Evolutionary conservation across 2,329 filamentous ascomycete genomes (phyloP).

Genomic region (Ophiobolus disseminans): DNA sequence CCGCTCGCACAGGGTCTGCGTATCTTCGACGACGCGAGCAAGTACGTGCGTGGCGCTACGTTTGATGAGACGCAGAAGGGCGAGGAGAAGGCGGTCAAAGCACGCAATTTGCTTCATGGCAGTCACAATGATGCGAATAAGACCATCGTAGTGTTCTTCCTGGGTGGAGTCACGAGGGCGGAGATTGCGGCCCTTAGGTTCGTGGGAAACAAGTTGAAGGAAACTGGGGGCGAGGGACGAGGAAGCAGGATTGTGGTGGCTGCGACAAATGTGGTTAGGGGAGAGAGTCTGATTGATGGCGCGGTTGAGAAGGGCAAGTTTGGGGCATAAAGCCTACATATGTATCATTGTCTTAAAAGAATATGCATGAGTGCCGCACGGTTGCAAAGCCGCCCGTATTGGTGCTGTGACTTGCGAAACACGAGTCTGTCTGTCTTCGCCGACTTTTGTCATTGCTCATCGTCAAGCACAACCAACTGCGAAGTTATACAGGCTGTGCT

Average conservation of each 20-base stretch:
- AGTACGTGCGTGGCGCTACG: slow-evolving; percentile 84
- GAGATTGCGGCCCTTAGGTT: slow-evolving; percentile 95
- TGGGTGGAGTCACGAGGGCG: slow-evolving; percentile 95
- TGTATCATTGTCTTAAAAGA: not conserved
- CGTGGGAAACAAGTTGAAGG: slow-evolving; percentile 76
- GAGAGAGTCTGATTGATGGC: slow-evolving; percentile 85
- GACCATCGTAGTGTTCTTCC: slow-evolving; percentile 93
- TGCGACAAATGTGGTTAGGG: slow-evolving; percentile 89
- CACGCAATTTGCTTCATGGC: slow-evolving; percentile 80
- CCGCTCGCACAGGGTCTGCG: slow-evolving; percentile 82
- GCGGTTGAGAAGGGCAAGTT: slow-evolving; percentile 72
- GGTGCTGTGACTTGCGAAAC: too few species aligned
- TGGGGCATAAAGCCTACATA: slow-evolving; percentile 7
- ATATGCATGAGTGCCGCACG: not conserved
- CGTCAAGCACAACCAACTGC: too few species aligned
- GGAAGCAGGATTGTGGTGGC: slow-evolving; percentile 88
- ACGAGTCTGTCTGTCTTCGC: too few species aligned
- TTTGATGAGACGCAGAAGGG: slow-evolving; percentile 93
- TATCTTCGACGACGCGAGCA: slow-evolving; percentile 90
- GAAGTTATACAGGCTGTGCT: too few species aligned
- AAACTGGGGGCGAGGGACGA: slow-evolving; percentile 68
- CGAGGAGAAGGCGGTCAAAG: slow-evolving; percentile 90
- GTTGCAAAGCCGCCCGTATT: too few species aligned
- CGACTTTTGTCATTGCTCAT: too few species aligned
- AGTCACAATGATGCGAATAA: slow-evolving; percentile 64